Evolutionary conservation across 2,329 filamentous ascomycete species (phyloP), one percentile per base, ranked within the genome.

Genomic region (Westerdykella ornata): DNA sequence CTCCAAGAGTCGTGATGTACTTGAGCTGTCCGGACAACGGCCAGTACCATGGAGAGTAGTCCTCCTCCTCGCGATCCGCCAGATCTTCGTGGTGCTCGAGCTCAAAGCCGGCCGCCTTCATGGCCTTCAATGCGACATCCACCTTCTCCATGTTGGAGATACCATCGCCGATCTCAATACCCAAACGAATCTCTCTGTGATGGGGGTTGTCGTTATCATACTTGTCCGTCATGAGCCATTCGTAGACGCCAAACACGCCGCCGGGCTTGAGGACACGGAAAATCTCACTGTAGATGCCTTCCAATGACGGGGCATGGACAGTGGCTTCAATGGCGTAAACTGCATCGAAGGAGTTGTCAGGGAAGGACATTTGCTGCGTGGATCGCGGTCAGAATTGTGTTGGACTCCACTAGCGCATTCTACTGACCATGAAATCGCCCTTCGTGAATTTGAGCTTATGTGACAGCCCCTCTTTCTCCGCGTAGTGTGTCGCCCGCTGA

Each of bases 281-380:
- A 60, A 97, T 97, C 68, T 97, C 84, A 64, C 80, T 83, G 74
- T 98, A 98, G 52, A 96, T 88, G 44, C 87, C 89, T 60, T 88
- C 85, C 6, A 97, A 80, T 34, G 81, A 84, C 32, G 90, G 92
- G 0, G 92, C 92, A 66, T 98, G 92, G 38, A 94, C 86, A 3
- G 92, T 98, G 3, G 92, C 92, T 71, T 98, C 92, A 54, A 98
- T 97, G 40, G 89, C 90, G 64, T 97, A 97, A 39, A 96, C 87
- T 43, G 88, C 88, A 57, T 97, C 92, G 68, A 97, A 97, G 15
- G 75, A 80, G 75, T 94, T 87, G 62, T 92, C 85, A 35, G 85
- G 82, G 74, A 97, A 97, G 16, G 82, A 82, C 87, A 97, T 94
- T 81, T 95, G 88, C 82, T 85, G 40, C 35, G 33, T n/a, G 7